Evolutionary conservation across 257 asterid species (phyloP), one percentile per base, ranked within the genome.

Genomic region (Solanum appendiculatum): DNA sequence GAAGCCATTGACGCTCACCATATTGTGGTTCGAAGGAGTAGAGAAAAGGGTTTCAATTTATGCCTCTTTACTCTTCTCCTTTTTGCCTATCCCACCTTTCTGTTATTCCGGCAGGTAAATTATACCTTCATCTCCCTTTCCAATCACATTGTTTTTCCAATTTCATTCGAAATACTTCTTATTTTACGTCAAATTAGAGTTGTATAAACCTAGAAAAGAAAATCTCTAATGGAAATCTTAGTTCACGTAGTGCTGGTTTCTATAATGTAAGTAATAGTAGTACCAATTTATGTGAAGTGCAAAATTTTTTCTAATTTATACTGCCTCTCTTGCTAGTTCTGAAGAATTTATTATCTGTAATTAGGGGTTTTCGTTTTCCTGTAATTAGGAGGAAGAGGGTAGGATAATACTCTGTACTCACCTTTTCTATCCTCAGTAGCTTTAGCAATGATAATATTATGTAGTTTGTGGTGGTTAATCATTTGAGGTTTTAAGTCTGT

Each of bases 1-100:
- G 93, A 93, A 86, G 92, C 94, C 91, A 92, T 95, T 25, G 96
- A 93, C 64, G 90, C 92, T 72, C 98, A 97, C 92, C 98, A 91
- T 90, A 89, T 96, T 87, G 70, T 89, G 37, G 85, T 93, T 78
- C 86, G 82, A 74, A 90, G 90, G 87, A 91, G 89, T 69, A 69
- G 83, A 80, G 86, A 70, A 16, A 87, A 89, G 88, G 82, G 69
- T 78, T 90, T 88, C 82, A 42, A 87, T 84, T 70, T 93, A 72
- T 87, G 90, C 88, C 37, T 88, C 48, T 91, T 78, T 40, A 86
- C 90, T 87, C 88, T 93, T 73, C 86, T 90, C 86, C 92, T 89
- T 44, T 23, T 83, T 68, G 5, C 75, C 87, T 16, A 91, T 88
- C 88, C 36, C 37, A 82, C 91, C 87, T 86, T 89, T 87, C 87